These are phyloP conservation scores for Hydrangea macrophylla DNA, from an alignment of 148 eudicot species.

Conservation along the genomic window DNA sequence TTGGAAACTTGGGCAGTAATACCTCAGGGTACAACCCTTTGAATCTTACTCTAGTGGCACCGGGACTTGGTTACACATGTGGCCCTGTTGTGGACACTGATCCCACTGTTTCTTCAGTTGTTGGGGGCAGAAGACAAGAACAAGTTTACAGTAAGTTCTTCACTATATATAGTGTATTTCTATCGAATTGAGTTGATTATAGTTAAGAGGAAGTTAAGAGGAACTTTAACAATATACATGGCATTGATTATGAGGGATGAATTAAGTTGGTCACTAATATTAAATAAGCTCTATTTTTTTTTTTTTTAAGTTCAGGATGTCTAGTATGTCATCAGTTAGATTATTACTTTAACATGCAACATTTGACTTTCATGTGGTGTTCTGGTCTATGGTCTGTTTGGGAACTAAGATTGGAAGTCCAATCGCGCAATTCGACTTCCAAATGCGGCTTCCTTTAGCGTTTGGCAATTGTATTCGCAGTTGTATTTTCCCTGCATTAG, in stretches of 20 bases:
- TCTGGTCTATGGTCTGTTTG: not conserved
- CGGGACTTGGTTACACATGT: conserved; percentile 44
- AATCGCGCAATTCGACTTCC: no score
- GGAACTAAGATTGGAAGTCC: no score
- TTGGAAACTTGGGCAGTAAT: conserved; percentile 36
- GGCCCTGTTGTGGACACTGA: conserved; percentile 21
- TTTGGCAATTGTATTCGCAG: no score
- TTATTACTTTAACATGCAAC: no score
- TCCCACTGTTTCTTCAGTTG: conserved; percentile 31
- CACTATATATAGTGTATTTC: not conserved
- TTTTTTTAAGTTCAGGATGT: not conserved
- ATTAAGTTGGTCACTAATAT: no score
- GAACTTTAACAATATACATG: no score
- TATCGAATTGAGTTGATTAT: not conserved
- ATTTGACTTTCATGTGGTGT: not conserved
- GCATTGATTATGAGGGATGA: no score
- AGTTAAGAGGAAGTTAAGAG: no score
- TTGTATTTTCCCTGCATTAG: no score
- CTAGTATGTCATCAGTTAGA: not conserved
- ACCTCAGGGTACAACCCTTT: conserved; percentile 22
- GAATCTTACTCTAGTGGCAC: conserved; percentile 40
- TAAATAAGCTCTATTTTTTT: not conserved
- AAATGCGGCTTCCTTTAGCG: no score
- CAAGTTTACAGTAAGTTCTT: conserved; percentile 39
- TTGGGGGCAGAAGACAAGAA: conserved; percentile 37